Evolutionary conservation across 805 yeast species (phyloP).

Genomic region (Kregervanrija fluxuum): DNA sequence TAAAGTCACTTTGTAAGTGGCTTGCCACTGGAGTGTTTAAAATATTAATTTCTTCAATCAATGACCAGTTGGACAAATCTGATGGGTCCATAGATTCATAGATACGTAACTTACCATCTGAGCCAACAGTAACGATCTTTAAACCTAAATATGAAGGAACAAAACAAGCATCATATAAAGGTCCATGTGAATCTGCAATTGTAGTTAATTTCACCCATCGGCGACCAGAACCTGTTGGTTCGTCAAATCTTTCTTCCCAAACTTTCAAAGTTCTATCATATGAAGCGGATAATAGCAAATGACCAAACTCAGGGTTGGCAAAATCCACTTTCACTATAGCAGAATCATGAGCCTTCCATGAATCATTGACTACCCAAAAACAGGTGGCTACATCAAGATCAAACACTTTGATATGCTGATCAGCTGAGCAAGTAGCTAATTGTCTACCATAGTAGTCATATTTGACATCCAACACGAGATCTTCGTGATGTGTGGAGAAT

Average conservation of each 20-base stretch:
- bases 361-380: constrained; percentile 80
- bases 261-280: constrained; percentile 83
- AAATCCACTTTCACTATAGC: constrained; percentile 75
- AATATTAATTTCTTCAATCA: constrained; percentile 63
- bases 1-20: constrained; percentile 78
- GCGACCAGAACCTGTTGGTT: constrained; percentile 66
- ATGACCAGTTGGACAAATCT: constrained; percentile 77
- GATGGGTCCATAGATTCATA: constrained; percentile 88
- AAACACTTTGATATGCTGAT: constrained; percentile 87
- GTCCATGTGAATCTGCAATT: constrained; percentile 80
- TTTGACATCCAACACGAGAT: constrained; percentile 80
- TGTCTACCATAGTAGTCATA: constrained; percentile 92
- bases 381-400: constrained; percentile 59
- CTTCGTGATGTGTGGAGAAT: constrained; percentile 87
- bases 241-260: constrained; percentile 87
- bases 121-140: constrained; percentile 78
- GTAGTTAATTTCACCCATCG: constrained; percentile 77
- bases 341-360: constrained; percentile 95
- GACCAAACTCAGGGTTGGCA: constrained; percentile 94
- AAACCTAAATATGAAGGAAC: constrained; percentile 82
- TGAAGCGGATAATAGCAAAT: constrained; percentile 78
- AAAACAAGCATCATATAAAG: constrained; percentile 83
- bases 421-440: constrained; percentile 91
- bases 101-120: constrained; percentile 78
- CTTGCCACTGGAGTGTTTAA: constrained; percentile 67